Percentiles rank a stretch among this genome's conserved stretches.
Evolutionary conservation across 495 filamentous ascomycete species (phyloP).

Genomic region (Tuber brumale): DNA sequence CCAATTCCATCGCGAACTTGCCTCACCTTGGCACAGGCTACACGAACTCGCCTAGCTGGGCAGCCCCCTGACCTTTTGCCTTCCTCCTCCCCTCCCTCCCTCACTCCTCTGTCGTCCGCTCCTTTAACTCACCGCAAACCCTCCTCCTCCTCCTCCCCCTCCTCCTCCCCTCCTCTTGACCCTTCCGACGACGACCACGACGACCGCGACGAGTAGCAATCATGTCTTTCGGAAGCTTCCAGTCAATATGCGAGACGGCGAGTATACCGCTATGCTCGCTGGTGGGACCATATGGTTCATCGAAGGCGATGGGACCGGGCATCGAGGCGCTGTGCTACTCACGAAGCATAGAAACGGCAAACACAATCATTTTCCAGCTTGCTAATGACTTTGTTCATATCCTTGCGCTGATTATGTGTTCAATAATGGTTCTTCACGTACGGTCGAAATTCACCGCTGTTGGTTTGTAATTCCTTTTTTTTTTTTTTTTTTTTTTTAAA

Average conservation of each 20-base stretch:
- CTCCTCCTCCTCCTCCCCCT: neutral
- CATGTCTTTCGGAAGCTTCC: constrained; percentile 91
- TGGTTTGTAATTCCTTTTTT: constrained; percentile 56
- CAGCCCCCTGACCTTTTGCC: constrained; percentile 4
- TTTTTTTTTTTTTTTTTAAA: neutral
- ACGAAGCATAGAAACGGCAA: constrained; percentile 89
- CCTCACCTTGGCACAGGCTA: constrained; percentile 37
- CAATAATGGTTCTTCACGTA: constrained; percentile 94
- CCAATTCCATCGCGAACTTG: constrained; percentile 8
- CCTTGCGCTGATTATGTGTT: constrained; percentile 80
- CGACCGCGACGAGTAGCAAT: constrained; percentile 30
- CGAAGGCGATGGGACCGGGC: constrained; percentile 59
- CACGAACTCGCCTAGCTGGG: constrained; percentile 14
- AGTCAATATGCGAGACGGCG: constrained; percentile 75
- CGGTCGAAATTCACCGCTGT: constrained; percentile 97
- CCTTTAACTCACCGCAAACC: constrained; percentile 5
- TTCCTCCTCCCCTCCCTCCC: constrained; percentile 8
- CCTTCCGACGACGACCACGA: constrained; percentile 11
- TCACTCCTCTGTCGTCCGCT: constrained; percentile 6
- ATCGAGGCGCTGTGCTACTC: constrained; percentile 90
- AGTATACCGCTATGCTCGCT: constrained; percentile 81
- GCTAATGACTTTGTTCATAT: constrained; percentile 91
- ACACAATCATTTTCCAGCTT: constrained; percentile 96
- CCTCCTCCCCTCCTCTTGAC: neutral
- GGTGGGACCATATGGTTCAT: constrained; percentile 59